These are phyloP conservation scores for Caryopteris hybrid DNA, from an alignment of 305 asterid genomes.

Conservation along the genomic window DNA sequence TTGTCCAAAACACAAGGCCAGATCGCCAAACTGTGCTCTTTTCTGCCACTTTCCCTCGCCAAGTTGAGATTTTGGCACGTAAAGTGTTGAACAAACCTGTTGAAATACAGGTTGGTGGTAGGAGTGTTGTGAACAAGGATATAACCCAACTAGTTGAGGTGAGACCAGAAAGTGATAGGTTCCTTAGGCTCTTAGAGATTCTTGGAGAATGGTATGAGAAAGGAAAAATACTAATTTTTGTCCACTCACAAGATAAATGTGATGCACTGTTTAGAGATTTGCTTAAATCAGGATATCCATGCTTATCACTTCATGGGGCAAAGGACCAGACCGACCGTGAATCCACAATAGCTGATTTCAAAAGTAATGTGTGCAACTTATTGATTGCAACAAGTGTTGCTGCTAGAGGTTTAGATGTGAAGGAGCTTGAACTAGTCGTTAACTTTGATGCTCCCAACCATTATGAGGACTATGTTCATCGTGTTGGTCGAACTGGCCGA, in stretches of 20 bases:
- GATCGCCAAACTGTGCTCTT: slow-evolving; percentile 95
- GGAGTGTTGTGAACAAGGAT: slow-evolving; percentile 98
- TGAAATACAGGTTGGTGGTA: slow-evolving; percentile 94
- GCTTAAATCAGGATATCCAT: slow-evolving; percentile 81
- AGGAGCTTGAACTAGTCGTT: slow-evolving; percentile 87
- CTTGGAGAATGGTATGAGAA: slow-evolving; percentile 96
- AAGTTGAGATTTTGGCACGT: slow-evolving; percentile 91
- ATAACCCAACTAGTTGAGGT: slow-evolving; percentile 87
- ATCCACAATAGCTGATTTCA: slow-evolving; percentile 85
- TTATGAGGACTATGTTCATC: slow-evolving; percentile 96
- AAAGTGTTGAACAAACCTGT: slow-evolving; percentile 88
- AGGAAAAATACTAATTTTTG: slow-evolving; percentile 85
- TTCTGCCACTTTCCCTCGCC: slow-evolving; percentile 98
- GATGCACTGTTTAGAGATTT: slow-evolving; percentile 79
- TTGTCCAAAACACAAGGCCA: slow-evolving; percentile 87
- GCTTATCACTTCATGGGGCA: slow-evolving; percentile 95
- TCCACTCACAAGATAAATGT: slow-evolving; percentile 91
- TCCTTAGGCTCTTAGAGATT: slow-evolving; percentile 67
- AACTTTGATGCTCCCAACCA: slow-evolving; percentile 93
- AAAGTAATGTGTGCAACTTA: slow-evolving; percentile 78
- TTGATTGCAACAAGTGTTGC: slow-evolving; percentile 92
- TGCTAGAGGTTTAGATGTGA: slow-evolving; percentile 96
- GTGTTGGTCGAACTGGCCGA: slow-evolving; percentile 97
- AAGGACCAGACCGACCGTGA: slow-evolving; percentile 98
- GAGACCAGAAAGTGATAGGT: slow-evolving; percentile 87